Evolutionary conservation across 1,139 yeast species (phyloP), one percentile per base, ranked within the genome.

Genomic region (Kodamaea suecica): DNA sequence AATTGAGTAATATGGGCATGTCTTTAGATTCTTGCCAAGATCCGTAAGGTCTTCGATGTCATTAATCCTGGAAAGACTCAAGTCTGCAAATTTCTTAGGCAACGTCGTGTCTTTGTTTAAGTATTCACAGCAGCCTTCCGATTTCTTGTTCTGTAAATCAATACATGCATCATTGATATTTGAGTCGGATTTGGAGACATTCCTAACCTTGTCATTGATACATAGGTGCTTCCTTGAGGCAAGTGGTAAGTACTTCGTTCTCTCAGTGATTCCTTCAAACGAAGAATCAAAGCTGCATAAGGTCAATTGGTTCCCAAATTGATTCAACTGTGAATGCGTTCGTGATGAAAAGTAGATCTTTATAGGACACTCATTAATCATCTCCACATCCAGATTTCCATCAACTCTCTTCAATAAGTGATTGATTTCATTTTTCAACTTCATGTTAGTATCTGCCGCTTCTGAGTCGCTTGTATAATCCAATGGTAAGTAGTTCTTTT

Each of bases 171-270:
- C 97, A 50, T 87, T 88, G 37, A 90, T 76, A 11, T 74, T 66
- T n/a, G 75, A 68, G 2, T 66, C 63, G 34, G 74, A 76, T 33
- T 64, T 64, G 8, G 73, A 61, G 3, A 40, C 10, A 3, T 29
- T 35, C 3, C 37, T 33, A 0, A 88, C 82, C 20, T 70, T 67
- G 1, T 77, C 74, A 53, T 92, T 77, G 10, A 90, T 78, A 52
- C 98, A 90, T 2, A 88, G 64, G 48, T 87, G 97, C 53, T 82
- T 84, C 36, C 97, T 73, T 0, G 97, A 87, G 0, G 90, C 95
- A 20, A 86, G 49, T 0, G 95, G 82, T 3, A 82, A 46, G 47
- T 73, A 80, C 50, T 82, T 83, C 3, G 70, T 63, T 38, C 77
- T 57, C 31, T 66, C 70, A 1, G 55, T 45, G 0, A 63, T 37